Evolutionary conservation across 1,284 basidiomycete species (phyloP).

Genomic region (Austropuccinia psidii): DNA sequence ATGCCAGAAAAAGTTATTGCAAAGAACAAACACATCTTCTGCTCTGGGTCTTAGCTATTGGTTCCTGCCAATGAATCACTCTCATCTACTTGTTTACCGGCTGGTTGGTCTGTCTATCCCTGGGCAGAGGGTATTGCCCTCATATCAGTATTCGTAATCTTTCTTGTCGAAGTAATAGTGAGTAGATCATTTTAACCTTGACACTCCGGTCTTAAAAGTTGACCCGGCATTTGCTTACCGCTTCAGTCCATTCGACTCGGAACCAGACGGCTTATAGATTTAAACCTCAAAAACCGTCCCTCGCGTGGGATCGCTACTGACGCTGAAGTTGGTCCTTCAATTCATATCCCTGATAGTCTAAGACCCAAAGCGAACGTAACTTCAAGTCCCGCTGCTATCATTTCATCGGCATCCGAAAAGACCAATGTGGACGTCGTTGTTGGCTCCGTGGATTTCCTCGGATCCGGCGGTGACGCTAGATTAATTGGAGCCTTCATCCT

Average conservation of each 20-base stretch:
- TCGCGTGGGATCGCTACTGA: constrained; percentile 8
- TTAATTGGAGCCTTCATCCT: constrained; percentile 76
- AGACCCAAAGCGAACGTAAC: constrained; percentile 40
- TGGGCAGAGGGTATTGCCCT: constrained; percentile 45
- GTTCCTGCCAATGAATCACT: constrained; percentile 67
- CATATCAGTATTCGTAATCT: constrained; percentile 39
- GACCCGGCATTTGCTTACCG: not conserved
- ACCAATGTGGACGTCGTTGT: not conserved
- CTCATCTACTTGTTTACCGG: constrained; percentile 61
- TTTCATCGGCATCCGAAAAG: not conserved
- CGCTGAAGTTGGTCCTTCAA: not conserved
- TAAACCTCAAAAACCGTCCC: constrained; percentile 24
- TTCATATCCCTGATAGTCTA: not conserved
- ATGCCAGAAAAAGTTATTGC: too few species aligned
- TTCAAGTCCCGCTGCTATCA: not conserved
- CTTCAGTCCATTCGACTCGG: constrained; percentile 50
- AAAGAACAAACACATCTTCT: not conserved
- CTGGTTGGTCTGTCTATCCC: constrained; percentile 62
- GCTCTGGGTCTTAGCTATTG: constrained; percentile 55
- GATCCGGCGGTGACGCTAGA: constrained; percentile 59
- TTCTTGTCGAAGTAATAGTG: constrained; percentile 46
- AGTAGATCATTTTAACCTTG: not conserved
- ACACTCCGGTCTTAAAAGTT: not conserved
- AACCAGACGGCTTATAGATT: constrained; percentile 39
- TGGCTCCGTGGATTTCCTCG: constrained; percentile 34